Conservation (phyloP, 352 stramenopile species). For the Phytophthora boehmeriae region DNA sequence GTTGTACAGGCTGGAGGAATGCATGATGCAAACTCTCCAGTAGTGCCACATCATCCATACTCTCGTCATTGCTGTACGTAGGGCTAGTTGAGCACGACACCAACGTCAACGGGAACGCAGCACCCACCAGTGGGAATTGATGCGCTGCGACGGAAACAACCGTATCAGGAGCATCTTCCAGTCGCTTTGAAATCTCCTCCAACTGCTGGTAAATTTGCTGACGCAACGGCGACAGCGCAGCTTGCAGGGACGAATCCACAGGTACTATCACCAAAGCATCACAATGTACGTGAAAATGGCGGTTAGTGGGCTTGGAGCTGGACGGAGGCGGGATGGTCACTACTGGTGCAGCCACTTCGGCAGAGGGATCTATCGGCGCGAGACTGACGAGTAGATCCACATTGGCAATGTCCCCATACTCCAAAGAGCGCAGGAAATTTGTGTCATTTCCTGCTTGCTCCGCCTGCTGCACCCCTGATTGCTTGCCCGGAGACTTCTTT, state of each 20-base stretch:
- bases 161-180: conserved; percentile 18
- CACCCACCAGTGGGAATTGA: conserved; percentile 55
- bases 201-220: conserved; percentile 35
- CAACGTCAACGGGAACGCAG: conserved; percentile 56
- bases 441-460: conserved; percentile 18
- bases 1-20: conserved; percentile 52
- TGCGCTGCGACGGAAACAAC: conserved; percentile 30
- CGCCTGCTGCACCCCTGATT: conserved; percentile 32
- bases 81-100: conserved; percentile 8
- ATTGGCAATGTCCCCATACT: conserved; percentile 60
- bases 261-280: conserved; percentile 54
- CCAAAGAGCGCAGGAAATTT: conserved; percentile 41
- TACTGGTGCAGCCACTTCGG: conserved; percentile 23
- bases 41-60: conserved; percentile 19
- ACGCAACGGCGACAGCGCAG: conserved; percentile 25
- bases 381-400: conserved; percentile 56
- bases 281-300: conserved; percentile 32
- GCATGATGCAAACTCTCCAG: conserved; percentile 32
- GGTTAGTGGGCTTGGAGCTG: conserved; percentile 3
- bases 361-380: conserved; percentile 16
- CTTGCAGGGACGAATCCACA: conserved; percentile 18
- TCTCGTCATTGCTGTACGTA: conserved; percentile 12
- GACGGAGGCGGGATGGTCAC: conserved; percentile 41
- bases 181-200: conserved; percentile 20
- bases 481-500: conserved; percentile 38